Base-by-base conservation (phyloP, 176 grass and related monocot species). In the Musa schizocarpa region DNA sequence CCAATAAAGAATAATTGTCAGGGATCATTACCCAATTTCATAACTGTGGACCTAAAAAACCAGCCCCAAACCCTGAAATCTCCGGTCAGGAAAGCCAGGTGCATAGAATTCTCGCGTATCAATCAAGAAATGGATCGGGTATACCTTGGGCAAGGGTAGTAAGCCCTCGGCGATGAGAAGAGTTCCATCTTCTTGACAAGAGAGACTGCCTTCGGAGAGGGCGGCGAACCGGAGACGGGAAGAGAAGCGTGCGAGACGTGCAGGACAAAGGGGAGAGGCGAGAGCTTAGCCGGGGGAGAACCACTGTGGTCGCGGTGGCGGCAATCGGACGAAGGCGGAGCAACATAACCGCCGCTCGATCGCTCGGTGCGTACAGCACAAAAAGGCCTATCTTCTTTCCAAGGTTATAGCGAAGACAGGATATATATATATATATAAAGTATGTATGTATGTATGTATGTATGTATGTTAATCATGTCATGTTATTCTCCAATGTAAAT, bases 271-370 rank as follows among this genome's bases (percentile, higher is more conserved):
- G 19, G 25, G 51, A 75, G 24, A 55, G 11, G 10, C 21, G 9
- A 74, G 77, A 63, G 62, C 75, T 27, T 49, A 88, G 71, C 10
- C 61, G 74, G 0, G 81, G 63, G 67, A 88, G 29, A 50, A 79
- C 76, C 29, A 73, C 70, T 8, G 79, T 68, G 2, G 83, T 52
- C 26, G 85, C 25, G 78, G 74, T 73, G 80, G 80, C 52, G 34
- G 29, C 63, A 77, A 76, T 79, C 69, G 80, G 80, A 57, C 81
- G 83, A 63, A 88, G 76, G 85, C 91, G 87, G 65, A 85, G 85
- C 74, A 90, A 78, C 91, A 93, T 90, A 23, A 58, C 69, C 65
- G 70, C 19, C 22, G 16, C 34, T 43, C 34, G 34, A 43, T 6
- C 34, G 4, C 34, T 43, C 34, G 34, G 34, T 43, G 34, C 6